Evolutionary conservation across 495 filamentous ascomycete genomes (phyloP), one percentile per base, ranked within the genome.

Genomic region (Sabuloglossum arenarium): DNA sequence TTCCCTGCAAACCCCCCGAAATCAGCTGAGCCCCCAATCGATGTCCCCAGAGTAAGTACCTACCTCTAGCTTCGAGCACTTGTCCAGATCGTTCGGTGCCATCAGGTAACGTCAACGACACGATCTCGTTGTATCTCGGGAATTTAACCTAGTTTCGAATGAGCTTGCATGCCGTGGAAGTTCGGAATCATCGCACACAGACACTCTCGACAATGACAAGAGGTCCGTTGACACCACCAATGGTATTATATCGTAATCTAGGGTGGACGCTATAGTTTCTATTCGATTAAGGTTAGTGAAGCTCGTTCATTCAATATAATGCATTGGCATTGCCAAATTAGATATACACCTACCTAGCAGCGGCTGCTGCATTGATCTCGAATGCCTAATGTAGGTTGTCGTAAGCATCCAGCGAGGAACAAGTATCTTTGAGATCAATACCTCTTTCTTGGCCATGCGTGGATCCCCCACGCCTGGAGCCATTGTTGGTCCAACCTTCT

Each of bases 191-290:
- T n/a, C n/a, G 27, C 34, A 2, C 29, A 61, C 76, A 65, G 67
- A 94, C 89, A 76, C 93, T 88, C 65, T 96, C 93, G 52, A 99
- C 76, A 67, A 99, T 86, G 63, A 99, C 91, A 70, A 97, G 78
- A 55, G 91, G 91, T 50, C 91, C 93, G 72, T 97, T 99, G 69
- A 97, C 85, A 70, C 89, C 93, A 68, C 86, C 85, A 67, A 99
- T 88, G 59, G 91, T 99, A 74, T 99, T 99, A 76, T 99, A 99
- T 58, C 85, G 78, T 66, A 94, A 78, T 68, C 88, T 79, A 63
- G 89, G 89, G 68, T 82, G 78, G 67, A 94, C 58, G 69, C 77
- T 82, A 84, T 85, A 64, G 54, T 64, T 65, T 64, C 60, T 56
- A 37, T 4, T 14, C 21, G 29, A 51, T 19, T 4, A 4, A 6